These are phyloP conservation scores for Mycena vitilis DNA, from an alignment of 768 basidiomycete genomes.

Conservation along the genomic window DNA sequence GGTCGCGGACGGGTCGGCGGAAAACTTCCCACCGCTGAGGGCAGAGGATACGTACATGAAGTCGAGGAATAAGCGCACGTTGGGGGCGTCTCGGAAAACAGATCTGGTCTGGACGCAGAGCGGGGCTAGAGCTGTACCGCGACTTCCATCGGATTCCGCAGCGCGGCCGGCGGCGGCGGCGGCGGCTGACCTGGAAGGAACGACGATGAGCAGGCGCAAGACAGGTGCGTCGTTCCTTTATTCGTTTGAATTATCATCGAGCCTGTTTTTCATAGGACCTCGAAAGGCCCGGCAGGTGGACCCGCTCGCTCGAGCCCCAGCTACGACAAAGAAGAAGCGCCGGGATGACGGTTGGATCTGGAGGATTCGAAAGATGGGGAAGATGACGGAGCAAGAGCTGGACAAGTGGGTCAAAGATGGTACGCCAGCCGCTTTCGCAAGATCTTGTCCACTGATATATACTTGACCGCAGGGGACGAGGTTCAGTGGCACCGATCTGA, in stretches of 20 bases:
- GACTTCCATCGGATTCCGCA: not conserved
- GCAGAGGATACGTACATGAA: conserved; percentile 19
- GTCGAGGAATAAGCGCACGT: conserved; percentile 12
- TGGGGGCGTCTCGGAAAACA: conserved; percentile 1
- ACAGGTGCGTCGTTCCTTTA: too few relatives aligned
- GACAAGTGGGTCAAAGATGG: conserved; percentile 14
- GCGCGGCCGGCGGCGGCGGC: too few relatives aligned
- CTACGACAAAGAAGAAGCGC: not conserved
- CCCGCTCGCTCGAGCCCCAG: not conserved
- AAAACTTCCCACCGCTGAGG: not conserved
- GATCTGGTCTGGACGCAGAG: not conserved
- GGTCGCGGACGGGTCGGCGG: not conserved
- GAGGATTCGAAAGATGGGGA: conserved; percentile 9
- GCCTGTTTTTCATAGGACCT: too few relatives aligned
- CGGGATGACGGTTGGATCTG: conserved; percentile 20
- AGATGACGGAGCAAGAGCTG: conserved; percentile 12
- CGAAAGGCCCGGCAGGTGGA: not conserved
- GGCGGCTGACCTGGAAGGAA: too few relatives aligned
- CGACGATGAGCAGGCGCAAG: too few relatives aligned
- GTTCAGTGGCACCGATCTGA: conserved; percentile 36
- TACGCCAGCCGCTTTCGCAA: not conserved
- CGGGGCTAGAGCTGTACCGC: not conserved
- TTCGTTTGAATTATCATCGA: too few relatives aligned
- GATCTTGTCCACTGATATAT: not conserved
- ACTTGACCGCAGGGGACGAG: conserved; percentile 12